Evolutionary conservation across 805 yeast genomes (phyloP).

Genomic region (Sugiyamaella qingdaonensis): DNA sequence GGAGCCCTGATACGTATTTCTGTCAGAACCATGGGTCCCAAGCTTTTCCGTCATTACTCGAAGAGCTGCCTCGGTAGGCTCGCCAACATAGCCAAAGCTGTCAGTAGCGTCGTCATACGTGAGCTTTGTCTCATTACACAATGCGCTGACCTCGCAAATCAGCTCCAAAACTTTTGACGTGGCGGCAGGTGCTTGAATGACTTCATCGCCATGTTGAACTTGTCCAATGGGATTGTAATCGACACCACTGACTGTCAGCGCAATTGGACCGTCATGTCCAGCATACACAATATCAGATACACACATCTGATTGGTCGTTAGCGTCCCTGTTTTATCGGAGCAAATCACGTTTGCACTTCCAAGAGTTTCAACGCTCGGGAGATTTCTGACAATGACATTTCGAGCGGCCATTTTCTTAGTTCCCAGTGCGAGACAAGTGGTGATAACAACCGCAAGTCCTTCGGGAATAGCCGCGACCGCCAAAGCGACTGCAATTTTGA

Average conservation of each 20-base stretch:
- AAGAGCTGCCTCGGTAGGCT: conserved; percentile 52
- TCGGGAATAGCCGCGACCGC: conserved; percentile 99
- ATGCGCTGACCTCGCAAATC: conserved; percentile 39
- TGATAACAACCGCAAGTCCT: conserved; percentile 94
- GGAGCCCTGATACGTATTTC: conserved; percentile 9
- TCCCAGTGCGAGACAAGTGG: conserved; percentile 93
- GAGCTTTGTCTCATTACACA: conserved; percentile 38
- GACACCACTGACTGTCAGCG: conserved; percentile 39
- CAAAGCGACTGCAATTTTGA: conserved; percentile 89
- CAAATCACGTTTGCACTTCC: conserved; percentile 40
- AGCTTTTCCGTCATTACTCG: conserved; percentile 42
- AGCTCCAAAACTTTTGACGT: conserved; percentile 10
- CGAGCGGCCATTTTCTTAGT: conserved; percentile 92
- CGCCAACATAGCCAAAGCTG: conserved; percentile 40
- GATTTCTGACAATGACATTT: conserved; percentile 84
- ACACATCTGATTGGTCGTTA: conserved; percentile 36
- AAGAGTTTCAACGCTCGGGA: conserved; percentile 24
- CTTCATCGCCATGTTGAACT: conserved; percentile 22
- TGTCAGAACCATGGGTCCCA: conserved; percentile 20
- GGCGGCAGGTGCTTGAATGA: conserved; percentile 20
- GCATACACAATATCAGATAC: conserved; percentile 33
- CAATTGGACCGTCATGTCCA: conserved; percentile 29
- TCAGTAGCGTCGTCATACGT: conserved; percentile 31
- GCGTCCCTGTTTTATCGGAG: conserved; percentile 31
- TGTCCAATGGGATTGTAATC: conserved; percentile 32